Conservation (phyloP, 345 rosid genomes). For the Isatis tinctoria region DNA sequence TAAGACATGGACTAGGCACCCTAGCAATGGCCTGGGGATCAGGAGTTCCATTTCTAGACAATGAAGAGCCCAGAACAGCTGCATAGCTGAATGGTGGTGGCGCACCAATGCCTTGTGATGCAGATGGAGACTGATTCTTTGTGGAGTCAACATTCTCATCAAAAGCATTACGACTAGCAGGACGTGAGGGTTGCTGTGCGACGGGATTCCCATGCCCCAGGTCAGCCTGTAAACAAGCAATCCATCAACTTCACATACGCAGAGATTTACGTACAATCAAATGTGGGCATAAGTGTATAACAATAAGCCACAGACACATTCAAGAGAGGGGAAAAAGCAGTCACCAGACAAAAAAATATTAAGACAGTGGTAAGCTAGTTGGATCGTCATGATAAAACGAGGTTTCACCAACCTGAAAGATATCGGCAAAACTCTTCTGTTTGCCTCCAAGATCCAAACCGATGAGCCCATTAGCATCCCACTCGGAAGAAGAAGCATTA, state of each 20-base stretch:
- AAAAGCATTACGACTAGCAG: slow-evolving; percentile 52
- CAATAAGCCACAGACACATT: neutral
- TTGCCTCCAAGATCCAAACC: slow-evolving; percentile 59
- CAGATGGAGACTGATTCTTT: slow-evolving; percentile 49
- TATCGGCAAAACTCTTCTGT: slow-evolving; percentile 79
- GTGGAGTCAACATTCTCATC: slow-evolving; percentile 47
- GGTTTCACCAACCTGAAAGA: slow-evolving; percentile 60
- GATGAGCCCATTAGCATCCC: slow-evolving; percentile 83
- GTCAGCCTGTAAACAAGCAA: slow-evolving; percentile 52
- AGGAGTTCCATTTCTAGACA: slow-evolving; percentile 83
- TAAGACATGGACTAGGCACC: slow-evolving; percentile 81
- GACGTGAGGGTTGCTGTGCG: slow-evolving; percentile 41
- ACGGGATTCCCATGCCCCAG: slow-evolving; percentile 30
- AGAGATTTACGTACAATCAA: neutral
- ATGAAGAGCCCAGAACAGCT: slow-evolving; percentile 67
- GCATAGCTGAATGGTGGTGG: slow-evolving; percentile 65
- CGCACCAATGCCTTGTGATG: slow-evolving; percentile 44
- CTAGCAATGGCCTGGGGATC: slow-evolving; percentile 71
- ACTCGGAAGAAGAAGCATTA: slow-evolving; percentile 44
- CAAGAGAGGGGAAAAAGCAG: no score
- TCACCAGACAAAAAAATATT: no score
- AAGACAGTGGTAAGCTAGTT: no score
- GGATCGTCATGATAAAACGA: no score
- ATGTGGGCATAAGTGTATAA: neutral
- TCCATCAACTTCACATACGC: neutral